These are phyloP conservation scores for Fusarium sp. DNA, from an alignment of 2,329 filamentous ascomycete genomes.

Conservation along the genomic window DNA sequence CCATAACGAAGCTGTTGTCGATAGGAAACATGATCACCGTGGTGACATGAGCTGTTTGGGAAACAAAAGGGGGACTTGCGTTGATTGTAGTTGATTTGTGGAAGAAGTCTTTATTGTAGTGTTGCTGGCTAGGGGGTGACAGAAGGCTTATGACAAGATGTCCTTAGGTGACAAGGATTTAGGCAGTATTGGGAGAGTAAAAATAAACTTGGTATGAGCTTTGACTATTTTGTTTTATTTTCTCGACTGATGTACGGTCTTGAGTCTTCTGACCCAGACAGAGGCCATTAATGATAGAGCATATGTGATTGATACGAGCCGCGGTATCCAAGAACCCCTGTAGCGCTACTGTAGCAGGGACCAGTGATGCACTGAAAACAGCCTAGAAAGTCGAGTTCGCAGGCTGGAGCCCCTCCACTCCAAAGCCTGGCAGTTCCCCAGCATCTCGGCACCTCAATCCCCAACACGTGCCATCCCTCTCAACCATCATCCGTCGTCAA, in stretches of 20 bases:
- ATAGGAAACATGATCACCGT: neutral
- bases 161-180: neutral
- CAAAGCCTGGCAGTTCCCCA: constrained; percentile 19
- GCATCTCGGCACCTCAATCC: constrained; percentile 39
- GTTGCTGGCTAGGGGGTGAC: neutral
- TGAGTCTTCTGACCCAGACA: neutral
- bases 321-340: constrained; percentile 25
- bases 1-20: neutral
- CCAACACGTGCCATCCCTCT: constrained; percentile 44
- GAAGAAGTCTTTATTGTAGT: neutral
- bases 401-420: neutral
- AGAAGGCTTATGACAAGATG: neutral
- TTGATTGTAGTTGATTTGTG: neutral
- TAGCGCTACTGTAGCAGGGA: constrained; percentile 13
- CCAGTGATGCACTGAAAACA: neutral
- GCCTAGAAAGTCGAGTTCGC: neutral
- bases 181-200: neutral
- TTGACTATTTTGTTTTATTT: neutral
- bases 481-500: constrained; percentile 42
- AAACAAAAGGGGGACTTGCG: neutral
- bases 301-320: constrained; percentile 11
- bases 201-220: neutral
- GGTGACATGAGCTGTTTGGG: neutral
- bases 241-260: neutral
- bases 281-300: neutral